Evolutionary conservation across 1,284 basidiomycete species (phyloP), one percentile per base, ranked within the genome.

Genomic region (Ganoderma multipileum): DNA sequence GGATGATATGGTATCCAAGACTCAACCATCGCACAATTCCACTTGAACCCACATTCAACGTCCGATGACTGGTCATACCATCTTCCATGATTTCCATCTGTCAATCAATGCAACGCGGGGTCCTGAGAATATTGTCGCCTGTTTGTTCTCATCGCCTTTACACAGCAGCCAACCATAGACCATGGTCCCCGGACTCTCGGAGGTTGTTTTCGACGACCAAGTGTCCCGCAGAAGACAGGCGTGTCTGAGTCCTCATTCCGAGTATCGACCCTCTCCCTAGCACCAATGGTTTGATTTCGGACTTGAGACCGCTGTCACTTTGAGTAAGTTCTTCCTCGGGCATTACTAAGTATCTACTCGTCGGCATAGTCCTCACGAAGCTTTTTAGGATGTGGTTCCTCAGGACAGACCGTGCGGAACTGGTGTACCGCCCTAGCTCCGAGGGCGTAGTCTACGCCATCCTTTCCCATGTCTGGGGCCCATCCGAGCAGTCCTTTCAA

Each of bases 391-490:
- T 66, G 65, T 66, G 61, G 65, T 52, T 66, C 26, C 33, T 66
- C 20, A 66, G 61, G 26, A 66, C 65, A 20, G 60, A 66, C 41
- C 65, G 65, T 8, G 65, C 65, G 9, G 65, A 66, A 20, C 60
- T 66, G 5, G 52, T 61, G 11, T 62, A 66, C 23, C 44, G 47
- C 52, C 41, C 12, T 8, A 44, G 52, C 50, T 30, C 60, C 41
- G 52, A 62, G n/a, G 36, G 41, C 26, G n/a, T 59, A 23, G 66
- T 55, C 16, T 67, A 67, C 44, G 66, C 61, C 12, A 55, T 59
- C 52, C 44, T 67, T 0, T 63, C 66, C 16, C 66, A 67, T 23
- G 54, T 63, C 12, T 67, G 66, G 66, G 61, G 66, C n/a, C 42
- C 54, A 12, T 62, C 50, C 26, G 66, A 67, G 14, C 65, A 66